Evolutionary conservation across 345 rosid genomes (phyloP), one percentile per base, ranked within the genome.

Genomic region (Salix exigua): DNA sequence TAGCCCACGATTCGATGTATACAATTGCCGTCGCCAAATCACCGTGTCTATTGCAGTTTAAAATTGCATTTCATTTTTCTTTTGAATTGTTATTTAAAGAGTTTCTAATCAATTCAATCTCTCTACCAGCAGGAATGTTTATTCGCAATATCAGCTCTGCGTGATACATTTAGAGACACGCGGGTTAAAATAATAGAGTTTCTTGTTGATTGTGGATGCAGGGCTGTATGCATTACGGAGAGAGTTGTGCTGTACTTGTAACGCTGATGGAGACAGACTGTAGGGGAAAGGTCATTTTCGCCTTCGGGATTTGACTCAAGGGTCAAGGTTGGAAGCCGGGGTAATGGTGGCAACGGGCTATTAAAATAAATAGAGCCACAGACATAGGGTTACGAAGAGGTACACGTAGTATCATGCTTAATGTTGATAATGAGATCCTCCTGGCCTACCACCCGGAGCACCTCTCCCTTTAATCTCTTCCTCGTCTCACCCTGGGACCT

Each of bases 371-470:
- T 2, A 4, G 75, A 70, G 44, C 4, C 9, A 26, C 14, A 2
- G 17, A 16, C 53, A 1, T 50, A 44, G 67, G 77, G 73, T 37
- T 7, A 33, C 30, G 0, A 46, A 12, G 28, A 73, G 75, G 50
- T 4, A 60, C 80, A 64, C 11, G 78, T 68, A 74, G 86, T 77
- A 72, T 86, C 80, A 40, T 79, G 71, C 62, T 82, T 76, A 83
- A 86, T 88, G 87, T 78, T 86, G 88, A 87, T 50, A 81, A 75
- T 25, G 77, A 82, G 83, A 82, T 79, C 17, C 80, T 73, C 75
- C 82, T 74, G 86, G 51, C 87, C 87, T 72, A 66, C 88, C 88
- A 53, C 75, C 78, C 81, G 35, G 67, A 55, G 79, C 74, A 82
- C 73, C 70, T 66, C 58, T 25, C 31, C 60, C 75, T 83, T 74